Evolutionary conservation across 2,329 filamentous ascomycete genomes (phyloP), one percentile per base, ranked within the genome.

Genomic region (Aspergillus luchuensis): DNA sequence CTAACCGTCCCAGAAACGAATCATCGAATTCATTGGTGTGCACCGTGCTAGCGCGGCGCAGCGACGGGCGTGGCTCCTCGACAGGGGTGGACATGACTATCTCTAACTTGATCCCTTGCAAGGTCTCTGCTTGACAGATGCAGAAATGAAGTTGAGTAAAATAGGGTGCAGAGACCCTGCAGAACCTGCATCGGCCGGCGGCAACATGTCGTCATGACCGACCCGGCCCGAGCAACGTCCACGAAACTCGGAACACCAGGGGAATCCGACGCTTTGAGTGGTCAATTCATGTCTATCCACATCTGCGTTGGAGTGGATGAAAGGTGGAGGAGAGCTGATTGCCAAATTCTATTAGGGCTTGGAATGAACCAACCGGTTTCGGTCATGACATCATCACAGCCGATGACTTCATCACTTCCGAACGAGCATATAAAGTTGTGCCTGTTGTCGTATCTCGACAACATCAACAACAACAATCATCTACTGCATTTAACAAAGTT

Each of bases 1-100:
- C 33, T 10, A 55, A 70, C 68, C 69, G 63, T 5, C 65, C 65
- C 4, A 65, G 11, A 49, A 72, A 71, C 2, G 64, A 62, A 50
- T 71, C 68, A 36, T 70, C 57, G 10, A 71, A 71, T 3, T 67
- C 25, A 25, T 72, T 71, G 23, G 67, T 67, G 47, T 71, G 64
- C 4, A 67, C 56, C 1, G 68, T 68, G 38, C 67, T 70, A 5
- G 56, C 45, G n/a, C 62, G 41, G 2, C 60, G 64, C 57, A 62
- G 56, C 7, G 66, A 38, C 30, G 43, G 49, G 36, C 54, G 59
- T 39, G 15, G 21, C 36, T n/a, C 41, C 52, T 47, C 30, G 4
- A 28, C 17, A 30, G 38, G 11, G 17, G 8, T 19, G 8, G 19
- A 11, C 36, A 30, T 60, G 41, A 45, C 17, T 45, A 6, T 36